A percentile compares a stretch with the other conserved stretches of the same genome.
Conservation (phyloP, 805 yeast genomes). For the Scheffersomyces spartinae region DNA sequence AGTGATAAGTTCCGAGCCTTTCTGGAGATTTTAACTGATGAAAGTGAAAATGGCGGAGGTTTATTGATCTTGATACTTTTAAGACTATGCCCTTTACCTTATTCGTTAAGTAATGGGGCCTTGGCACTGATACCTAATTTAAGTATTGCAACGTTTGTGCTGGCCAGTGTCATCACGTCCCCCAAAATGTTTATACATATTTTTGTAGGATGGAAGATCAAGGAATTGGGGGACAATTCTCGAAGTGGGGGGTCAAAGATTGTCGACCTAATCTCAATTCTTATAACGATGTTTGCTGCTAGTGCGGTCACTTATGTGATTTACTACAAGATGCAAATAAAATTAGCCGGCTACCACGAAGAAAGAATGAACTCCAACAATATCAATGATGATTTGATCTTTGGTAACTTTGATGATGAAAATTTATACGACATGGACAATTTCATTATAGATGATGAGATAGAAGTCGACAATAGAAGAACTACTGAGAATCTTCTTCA, state of each 20-base stretch:
- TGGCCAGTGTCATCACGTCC: constrained; percentile 65
- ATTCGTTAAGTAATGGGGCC: constrained; percentile 86
- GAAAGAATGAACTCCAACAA: constrained; percentile 20
- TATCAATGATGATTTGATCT: constrained; percentile 29
- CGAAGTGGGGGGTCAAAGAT: constrained; percentile 39
- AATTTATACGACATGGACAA: no score
- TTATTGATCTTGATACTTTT: constrained; percentile 59
- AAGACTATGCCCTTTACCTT: constrained; percentile 86
- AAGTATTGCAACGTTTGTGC: constrained; percentile 43
- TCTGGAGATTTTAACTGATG: constrained; percentile 60
- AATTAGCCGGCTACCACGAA: constrained; percentile 18
- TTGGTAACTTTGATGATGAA: constrained; percentile 23
- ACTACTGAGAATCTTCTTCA: neutral
- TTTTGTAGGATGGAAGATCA: constrained; percentile 68
- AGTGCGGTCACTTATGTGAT: constrained; percentile 54
- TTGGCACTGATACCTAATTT: constrained; percentile 79
- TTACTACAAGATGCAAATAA: constrained; percentile 41
- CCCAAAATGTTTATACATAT: constrained; percentile 74
- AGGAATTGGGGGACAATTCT: constrained; percentile 48
- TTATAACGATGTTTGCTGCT: constrained; percentile 44
- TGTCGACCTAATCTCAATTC: constrained; percentile 52
- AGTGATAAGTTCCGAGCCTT: constrained; percentile 66
- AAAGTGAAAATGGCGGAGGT: constrained; percentile 46
- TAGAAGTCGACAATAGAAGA: neutral
- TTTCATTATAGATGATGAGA: no score